Base-by-base conservation (phyloP, 2,329 filamentous ascomycete species). In the Clathrospora elynae region DNA sequence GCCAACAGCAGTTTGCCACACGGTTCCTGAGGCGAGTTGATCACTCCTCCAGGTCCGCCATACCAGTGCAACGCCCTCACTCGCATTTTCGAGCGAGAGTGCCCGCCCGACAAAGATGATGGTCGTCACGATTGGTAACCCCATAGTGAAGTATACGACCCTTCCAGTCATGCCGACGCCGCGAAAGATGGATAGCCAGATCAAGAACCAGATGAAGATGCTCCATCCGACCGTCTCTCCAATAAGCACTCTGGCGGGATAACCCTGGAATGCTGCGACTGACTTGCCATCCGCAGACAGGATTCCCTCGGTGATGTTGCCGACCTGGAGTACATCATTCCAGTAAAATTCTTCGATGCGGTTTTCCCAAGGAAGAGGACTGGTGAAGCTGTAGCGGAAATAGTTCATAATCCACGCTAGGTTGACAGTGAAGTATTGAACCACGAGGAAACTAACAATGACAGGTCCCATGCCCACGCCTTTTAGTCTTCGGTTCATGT, bases 81-180 rank as follows among this genome's bases (percentile, higher is more conserved):
- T 57, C 0, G 80, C 80, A 53, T 82, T 81, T 0, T 75, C 72
- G 0, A 82, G 75, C 0, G 80, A 81, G 1, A 76, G 61, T 0
- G 77, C 72, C 2, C 80, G 75, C 12, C 78, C 80, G 32, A 83
- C 74, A 17, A 83, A 71, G 40, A 82, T 75, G 47, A 83, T 73
- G 2, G 77, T 81, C 10, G 78, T 77, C 44, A 80, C 67, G 35
- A 83, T 80, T 0, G 80, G 80, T 4, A 83, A 59, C 1, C 78
- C 79, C 79, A 83, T 82, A n/a, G 79, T 82, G 62, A 80, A 80
- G 66, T 82, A 83, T 4, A 82, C 79, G 7, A 81, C 80, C 5
- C 79, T 74, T 2, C 80, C 80, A 2, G 80, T 82, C 46, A 81
- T 61, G 0, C 79, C 78, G 13, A 83, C 78, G 5, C 81, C 77